A percentile compares a stretch with the other conserved stretches of the same genome.
Evolutionary conservation across 306 rosid species (phyloP).

Genomic region (Gastrolobium villosum): DNA sequence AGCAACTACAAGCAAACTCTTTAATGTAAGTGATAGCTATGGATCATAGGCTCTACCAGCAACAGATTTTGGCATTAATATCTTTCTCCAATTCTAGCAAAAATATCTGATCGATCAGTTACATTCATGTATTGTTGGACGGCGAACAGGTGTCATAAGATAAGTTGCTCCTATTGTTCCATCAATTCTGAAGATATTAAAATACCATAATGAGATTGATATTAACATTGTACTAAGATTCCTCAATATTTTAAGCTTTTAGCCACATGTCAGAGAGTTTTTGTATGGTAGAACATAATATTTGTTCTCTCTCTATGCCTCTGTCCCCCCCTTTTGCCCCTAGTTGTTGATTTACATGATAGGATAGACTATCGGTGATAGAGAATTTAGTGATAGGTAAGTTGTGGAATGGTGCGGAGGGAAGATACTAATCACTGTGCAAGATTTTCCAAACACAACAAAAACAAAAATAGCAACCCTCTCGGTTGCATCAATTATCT

Average conservation of each 20-base stretch:
- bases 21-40: constrained; percentile 31
- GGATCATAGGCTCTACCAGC: constrained; percentile 17
- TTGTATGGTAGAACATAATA: neutral
- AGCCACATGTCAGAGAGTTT: constrained; percentile 32
- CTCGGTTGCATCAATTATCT: neutral
- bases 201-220: constrained; percentile 33
- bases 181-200: constrained; percentile 36
- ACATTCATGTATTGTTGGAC: constrained; percentile 17
- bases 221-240: constrained; percentile 27
- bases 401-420: constrained; percentile 19
- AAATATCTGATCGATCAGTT: constrained; percentile 37
- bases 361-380: constrained; percentile 14
- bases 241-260: constrained; percentile 34
- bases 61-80: constrained; percentile 24
- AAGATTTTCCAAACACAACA: constrained; percentile 3
- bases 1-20: neutral
- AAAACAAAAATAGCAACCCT: constrained; percentile 10
- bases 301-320: constrained; percentile 30
- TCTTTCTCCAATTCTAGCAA: constrained; percentile 9
- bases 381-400: constrained; percentile 23
- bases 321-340: neutral
- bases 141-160: constrained; percentile 41
- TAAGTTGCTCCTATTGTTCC: constrained; percentile 35
- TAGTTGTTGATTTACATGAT: neutral
- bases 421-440: neutral